phyloP scores from a whole-genome alignment of 1,139 yeast species.

The Hyphopichia khmerensis region DNA sequence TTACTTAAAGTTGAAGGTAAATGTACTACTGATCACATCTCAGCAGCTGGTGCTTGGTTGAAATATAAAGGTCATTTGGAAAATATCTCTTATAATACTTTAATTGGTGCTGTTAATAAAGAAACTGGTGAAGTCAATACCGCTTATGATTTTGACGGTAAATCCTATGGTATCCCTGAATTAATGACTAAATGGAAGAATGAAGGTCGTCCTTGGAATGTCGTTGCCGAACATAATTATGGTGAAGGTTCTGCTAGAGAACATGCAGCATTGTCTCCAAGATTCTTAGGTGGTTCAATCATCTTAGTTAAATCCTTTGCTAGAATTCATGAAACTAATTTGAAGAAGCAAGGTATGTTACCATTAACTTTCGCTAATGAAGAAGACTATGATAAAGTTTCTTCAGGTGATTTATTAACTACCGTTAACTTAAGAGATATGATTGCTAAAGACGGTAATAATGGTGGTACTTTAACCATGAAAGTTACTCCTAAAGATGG shows the following conservation, averaged over 20 bases:
- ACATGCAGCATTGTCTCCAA: conserved; percentile 95
- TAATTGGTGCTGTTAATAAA: conserved; percentile 95
- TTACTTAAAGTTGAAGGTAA: conserved; percentile 92
- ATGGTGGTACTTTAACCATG: conserved; percentile 76
- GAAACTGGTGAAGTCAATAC: conserved; percentile 95
- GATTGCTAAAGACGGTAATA: conserved; percentile 78
- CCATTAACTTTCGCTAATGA: conserved; percentile 91
- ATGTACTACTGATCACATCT: conserved; percentile 97
- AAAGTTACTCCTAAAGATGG: conserved; percentile 78
- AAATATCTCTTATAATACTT: conserved; percentile 90
- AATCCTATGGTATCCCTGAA: conserved; percentile 82
- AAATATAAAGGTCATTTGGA: conserved; percentile 97
- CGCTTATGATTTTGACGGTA: conserved; percentile 86
- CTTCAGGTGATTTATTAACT: conserved; percentile 74
- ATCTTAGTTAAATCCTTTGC: conserved; percentile 95
- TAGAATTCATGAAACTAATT: conserved; percentile 80
- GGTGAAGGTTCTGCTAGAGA: conserved; percentile 99
- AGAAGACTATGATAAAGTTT: conserved; percentile 77
- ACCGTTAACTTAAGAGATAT: conserved; percentile 78
- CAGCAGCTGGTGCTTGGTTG: conserved; percentile 99
- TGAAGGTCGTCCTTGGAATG: conserved; percentile 84
- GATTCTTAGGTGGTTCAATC: conserved; percentile 87
- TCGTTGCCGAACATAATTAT: conserved; percentile 94
- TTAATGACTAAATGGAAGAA: conserved; percentile 94
- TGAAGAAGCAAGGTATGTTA: conserved; percentile 94